Base-by-base conservation (phyloP, 768 basidiomycete species). In the Hericium rajendrae region DNA sequence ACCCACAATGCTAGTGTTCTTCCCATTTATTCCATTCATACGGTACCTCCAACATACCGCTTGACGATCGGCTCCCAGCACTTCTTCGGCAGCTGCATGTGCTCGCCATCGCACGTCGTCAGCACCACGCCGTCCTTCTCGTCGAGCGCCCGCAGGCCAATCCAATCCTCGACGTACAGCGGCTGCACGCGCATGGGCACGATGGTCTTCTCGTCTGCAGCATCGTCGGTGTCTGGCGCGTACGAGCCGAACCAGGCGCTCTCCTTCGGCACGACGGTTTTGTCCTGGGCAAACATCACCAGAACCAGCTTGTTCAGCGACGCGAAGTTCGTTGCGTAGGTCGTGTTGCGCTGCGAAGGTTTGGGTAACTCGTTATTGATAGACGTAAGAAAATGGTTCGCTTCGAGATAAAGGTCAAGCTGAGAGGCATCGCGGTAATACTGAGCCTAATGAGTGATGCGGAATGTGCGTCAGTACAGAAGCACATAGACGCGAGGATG, bases 221-320 rank as follows among this genome's bases (percentile, higher is more conserved):
- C 40, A 8, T 71, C 71, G 16, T 77, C 74, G 18, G 73, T 70
- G 8, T 67, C 57, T 2, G 71, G 72, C 2, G 74, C 75, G 64
- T 86, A 85, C 3, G 86, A 85, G 6, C 88, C 90, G 69, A 94
- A 93, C 91, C 90, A 92, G 11, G 87, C 73, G 63, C 81, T 88
- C 70, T 92, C 90, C 69, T 89, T 90, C 0, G 91, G 91, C 18
- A 91, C 76, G 22, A 89, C 86, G 3, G 88, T 91, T 67, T 77
- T 75, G 67, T 93, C 91, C 57, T 82, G 69, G 1, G 79, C 73
- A 68, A 93, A 93, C 46, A 88, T 67, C 26, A 90, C 78, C 39
- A 94, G 83, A 26, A 94, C 77, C 41, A 93, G 78, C 18, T 80
- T 78, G 60, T 80, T 73, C 49, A 93, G 72, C 8, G 81, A 77